Percentiles rank a stretch among this genome's conserved stretches.
Evolutionary conservation across 148 eudicot genomes (phyloP).

Genomic region (Rhododendron mucronatum): DNA sequence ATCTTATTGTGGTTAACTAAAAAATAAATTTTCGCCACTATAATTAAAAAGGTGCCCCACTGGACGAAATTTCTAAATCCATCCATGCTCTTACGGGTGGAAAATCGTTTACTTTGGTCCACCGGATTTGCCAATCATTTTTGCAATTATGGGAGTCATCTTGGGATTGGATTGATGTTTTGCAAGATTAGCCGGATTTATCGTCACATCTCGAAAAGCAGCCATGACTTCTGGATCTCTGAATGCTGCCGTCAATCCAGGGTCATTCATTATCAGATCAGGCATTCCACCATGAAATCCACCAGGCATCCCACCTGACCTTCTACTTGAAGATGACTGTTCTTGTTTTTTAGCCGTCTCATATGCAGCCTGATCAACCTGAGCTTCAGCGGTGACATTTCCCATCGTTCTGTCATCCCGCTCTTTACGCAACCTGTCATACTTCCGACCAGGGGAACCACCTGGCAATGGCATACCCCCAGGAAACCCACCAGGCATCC

Average conservation of each 20-base stretch:
- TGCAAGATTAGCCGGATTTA: constrained; percentile 88
- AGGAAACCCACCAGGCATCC: no score
- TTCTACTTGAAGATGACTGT: constrained; percentile 61
- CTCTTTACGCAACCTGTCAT: constrained; percentile 74
- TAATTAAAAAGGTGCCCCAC: no score
- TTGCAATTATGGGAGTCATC: constrained; percentile 84
- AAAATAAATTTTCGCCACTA: no score
- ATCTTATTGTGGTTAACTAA: no score
- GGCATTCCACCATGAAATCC: constrained; percentile 32
- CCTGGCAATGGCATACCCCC: no score
- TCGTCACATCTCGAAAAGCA: constrained; percentile 98
- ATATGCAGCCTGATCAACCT: constrained; percentile 83
- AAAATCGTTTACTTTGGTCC: constrained; percentile 36
- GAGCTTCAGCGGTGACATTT: constrained; percentile 66
- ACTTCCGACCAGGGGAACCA: constrained; percentile 35
- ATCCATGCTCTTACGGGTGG: not conserved
- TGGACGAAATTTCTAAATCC: no score
- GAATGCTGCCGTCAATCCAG: constrained; percentile 91
- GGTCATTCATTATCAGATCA: constrained; percentile 49
- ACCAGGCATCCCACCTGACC: constrained; percentile 35
- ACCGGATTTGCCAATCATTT: constrained; percentile 86
- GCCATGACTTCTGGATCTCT: constrained; percentile 98
- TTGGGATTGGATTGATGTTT: constrained; percentile 91
- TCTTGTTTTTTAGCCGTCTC: constrained; percentile 84
- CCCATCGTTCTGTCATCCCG: constrained; percentile 57